Conservation (phyloP, 176 grass and related monocot species). For the Pontederia paniculata region DNA sequence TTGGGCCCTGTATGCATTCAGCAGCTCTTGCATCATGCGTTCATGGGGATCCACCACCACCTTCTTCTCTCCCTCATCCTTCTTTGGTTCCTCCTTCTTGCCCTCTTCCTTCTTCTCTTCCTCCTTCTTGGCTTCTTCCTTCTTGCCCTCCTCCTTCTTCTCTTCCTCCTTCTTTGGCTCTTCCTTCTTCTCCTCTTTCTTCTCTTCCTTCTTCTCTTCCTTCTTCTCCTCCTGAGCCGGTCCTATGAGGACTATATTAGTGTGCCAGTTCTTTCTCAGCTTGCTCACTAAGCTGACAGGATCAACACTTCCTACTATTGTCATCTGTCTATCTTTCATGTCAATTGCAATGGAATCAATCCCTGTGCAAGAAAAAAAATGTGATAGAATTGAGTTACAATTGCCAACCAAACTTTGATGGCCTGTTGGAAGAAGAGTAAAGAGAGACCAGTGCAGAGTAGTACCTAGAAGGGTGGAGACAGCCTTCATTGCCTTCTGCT, state of each 20-base stretch:
- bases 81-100: background rate
- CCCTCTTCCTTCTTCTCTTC: constrained; percentile 5
- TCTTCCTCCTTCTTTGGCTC: constrained; percentile 20
- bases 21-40: constrained; percentile 34
- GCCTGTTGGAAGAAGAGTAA: background rate
- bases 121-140: constrained; percentile 23
- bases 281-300: constrained; percentile 68
- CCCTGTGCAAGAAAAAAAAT: constrained; percentile 22
- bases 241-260: constrained; percentile 39
- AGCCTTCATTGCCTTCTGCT: constrained; percentile 78
- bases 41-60: constrained; percentile 22
- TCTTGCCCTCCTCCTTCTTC: constrained; percentile 3
- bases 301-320: constrained; percentile 57
- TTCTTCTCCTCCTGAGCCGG: constrained; percentile 48
- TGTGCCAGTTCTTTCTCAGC: constrained; percentile 57
- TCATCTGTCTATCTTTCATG: constrained; percentile 66
- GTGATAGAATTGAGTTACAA: background rate
- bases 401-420: background rate
- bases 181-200: constrained; percentile 16
- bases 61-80: constrained; percentile 21
- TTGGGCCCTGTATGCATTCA: constrained; percentile 35
- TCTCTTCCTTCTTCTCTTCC: constrained; percentile 42
- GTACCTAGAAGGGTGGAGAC: constrained; percentile 48
- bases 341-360: constrained; percentile 64
- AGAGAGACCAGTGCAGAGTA: background rate